Percentiles rank a stretch among this genome's conserved stretches.
Conservation (phyloP, 2,329 filamentous ascomycete species). For the Cercospora canescens region DNA sequence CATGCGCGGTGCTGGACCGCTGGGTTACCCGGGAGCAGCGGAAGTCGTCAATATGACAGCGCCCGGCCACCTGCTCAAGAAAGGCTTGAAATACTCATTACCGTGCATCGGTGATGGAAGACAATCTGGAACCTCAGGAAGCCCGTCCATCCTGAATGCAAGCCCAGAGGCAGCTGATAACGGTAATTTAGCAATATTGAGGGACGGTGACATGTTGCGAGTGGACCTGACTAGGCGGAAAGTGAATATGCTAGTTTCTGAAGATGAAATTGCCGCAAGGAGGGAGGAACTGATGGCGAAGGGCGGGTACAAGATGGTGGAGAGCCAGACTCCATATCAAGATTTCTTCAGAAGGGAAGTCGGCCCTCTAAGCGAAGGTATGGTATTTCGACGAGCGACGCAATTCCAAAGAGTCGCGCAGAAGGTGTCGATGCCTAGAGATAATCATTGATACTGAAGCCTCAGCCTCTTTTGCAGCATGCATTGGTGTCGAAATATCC, state of each 20-base stretch:
- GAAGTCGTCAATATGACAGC: constrained; percentile 38
- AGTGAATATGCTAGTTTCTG: constrained; percentile 50
- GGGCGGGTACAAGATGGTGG: constrained; percentile 29
- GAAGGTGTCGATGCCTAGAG: constrained; percentile 28
- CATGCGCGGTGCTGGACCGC: constrained; percentile 34
- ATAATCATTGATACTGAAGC: constrained; percentile 29
- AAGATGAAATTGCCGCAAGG: constrained; percentile 45
- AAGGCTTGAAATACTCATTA: constrained; percentile 44
- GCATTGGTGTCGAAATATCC: neutral
- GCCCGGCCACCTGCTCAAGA: constrained; percentile 30
- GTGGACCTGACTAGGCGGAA: constrained; percentile 52
- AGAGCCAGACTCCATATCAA: constrained; percentile 35
- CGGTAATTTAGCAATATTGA: constrained; percentile 54
- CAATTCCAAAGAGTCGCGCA: constrained; percentile 33
- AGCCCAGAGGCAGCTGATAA: constrained; percentile 57
- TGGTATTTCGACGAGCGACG: constrained; percentile 31
- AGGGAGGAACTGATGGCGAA: constrained; percentile 33
- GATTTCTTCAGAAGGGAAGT: constrained; percentile 34
- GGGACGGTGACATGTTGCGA: constrained; percentile 51
- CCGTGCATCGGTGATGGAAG: constrained; percentile 56
- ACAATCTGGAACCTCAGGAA: constrained; percentile 57
- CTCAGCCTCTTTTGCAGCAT: neutral
- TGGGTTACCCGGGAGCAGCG: constrained; percentile 34
- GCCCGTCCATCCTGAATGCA: constrained; percentile 58
- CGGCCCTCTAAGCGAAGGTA: constrained; percentile 34